phyloP scores from a whole-genome alignment of 1,139 yeast species.

The Petasospora fabianii region DNA sequence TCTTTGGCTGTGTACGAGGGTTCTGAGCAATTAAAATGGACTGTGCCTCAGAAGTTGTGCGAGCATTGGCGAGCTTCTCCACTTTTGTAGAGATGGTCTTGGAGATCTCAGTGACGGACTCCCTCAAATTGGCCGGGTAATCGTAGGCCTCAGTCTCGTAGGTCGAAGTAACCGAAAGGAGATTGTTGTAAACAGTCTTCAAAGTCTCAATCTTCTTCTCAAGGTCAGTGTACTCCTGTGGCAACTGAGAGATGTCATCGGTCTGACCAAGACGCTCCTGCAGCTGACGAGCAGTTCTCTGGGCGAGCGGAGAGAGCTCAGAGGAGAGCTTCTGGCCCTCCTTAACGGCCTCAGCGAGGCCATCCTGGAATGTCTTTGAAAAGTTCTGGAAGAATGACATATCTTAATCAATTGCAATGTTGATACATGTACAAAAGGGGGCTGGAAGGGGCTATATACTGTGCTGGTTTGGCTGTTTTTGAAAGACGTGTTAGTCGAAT shows the following conservation, averaged over 20 bases:
- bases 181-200: conserved; percentile 66
- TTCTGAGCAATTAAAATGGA: conserved; percentile 59
- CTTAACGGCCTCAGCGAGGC: conserved; percentile 24
- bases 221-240: conserved; percentile 74
- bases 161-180: conserved; percentile 64
- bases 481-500: too few relatives aligned
- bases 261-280: conserved; percentile 79
- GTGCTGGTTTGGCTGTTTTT: too few relatives aligned
- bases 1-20: conserved; percentile 70
- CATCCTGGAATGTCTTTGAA: conserved; percentile 25
- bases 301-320: conserved; percentile 47
- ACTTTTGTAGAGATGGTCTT: conserved; percentile 66
- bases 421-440: too few relatives aligned
- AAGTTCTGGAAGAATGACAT: conserved; percentile 29
- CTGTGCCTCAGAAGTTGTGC: conserved; percentile 81
- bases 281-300: conserved; percentile 73
- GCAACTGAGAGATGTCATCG: conserved; percentile 78
- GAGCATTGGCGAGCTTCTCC: conserved; percentile 66
- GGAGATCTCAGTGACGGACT: conserved; percentile 71
- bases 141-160: conserved; percentile 81
- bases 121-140: conserved; percentile 76
- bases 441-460: too few relatives aligned
- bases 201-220: conserved; percentile 74
- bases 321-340: conserved; percentile 27
- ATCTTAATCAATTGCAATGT: too few relatives aligned